Conservation (phyloP, 768 basidiomycete species). For the Agaricus subrufescens region DNA sequence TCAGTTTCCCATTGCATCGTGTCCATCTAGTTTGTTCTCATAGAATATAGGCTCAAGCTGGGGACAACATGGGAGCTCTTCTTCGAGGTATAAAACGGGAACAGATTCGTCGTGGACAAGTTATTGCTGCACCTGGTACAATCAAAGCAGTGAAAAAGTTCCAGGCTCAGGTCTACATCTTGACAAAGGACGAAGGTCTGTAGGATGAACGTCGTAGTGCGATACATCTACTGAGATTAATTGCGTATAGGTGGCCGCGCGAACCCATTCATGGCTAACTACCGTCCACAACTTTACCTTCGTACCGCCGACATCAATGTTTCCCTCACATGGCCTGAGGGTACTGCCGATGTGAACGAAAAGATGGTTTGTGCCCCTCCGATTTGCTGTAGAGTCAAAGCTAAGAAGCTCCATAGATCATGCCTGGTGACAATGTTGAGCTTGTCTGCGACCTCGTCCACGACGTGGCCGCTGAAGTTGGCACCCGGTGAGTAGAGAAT, state of each 20-base stretch:
- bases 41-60: constrained; percentile 75
- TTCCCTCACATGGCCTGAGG: constrained; percentile 79
- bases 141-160: constrained; percentile 96
- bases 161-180: constrained; percentile 87
- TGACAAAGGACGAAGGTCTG: constrained; percentile 9
- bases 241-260: constrained; percentile 61
- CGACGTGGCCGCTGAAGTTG: constrained; percentile 86
- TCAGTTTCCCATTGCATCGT: constrained; percentile 24
- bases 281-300: constrained; percentile 93
- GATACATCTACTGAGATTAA: not conserved
- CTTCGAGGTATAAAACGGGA: constrained; percentile 97
- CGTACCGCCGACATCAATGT: constrained; percentile 94
- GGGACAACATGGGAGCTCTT: constrained; percentile 98
- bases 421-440: constrained; percentile 98
- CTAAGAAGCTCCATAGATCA: constrained; percentile 47
- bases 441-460: constrained; percentile 79
- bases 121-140: constrained; percentile 82
- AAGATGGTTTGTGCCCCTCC: constrained; percentile 62
- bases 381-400: not conserved
- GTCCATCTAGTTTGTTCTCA: not conserved
- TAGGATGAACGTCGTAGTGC: not conserved
- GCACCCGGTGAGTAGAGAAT: constrained; percentile 53
- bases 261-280: constrained; percentile 90
- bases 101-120: constrained; percentile 90
- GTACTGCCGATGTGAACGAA: constrained; percentile 72